Conservation (phyloP, 352 stramenopile species). For the Globisporangium abappressorium region DNA sequence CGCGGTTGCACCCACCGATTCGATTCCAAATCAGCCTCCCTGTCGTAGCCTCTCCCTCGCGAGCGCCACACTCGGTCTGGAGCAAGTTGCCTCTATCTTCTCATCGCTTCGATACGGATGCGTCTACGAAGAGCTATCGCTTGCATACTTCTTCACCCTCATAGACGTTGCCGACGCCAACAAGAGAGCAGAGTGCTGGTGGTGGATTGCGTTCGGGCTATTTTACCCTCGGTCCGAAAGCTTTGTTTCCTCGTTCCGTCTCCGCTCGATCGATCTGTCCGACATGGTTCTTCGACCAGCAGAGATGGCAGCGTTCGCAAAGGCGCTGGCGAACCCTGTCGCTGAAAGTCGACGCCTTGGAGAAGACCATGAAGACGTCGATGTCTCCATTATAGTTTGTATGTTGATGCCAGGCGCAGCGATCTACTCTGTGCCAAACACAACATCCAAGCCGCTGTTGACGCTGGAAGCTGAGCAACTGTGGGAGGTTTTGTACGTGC, state of each 20-base stretch:
- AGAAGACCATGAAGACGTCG: neutral
- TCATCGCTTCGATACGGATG: slow-evolving; percentile 1
- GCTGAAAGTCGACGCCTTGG: neutral
- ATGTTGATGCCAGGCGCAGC: neutral
- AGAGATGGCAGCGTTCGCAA: neutral
- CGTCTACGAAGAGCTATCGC: neutral
- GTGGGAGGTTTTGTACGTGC: neutral
- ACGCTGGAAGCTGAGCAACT: neutral
- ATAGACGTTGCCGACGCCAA: neutral
- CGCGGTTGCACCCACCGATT: neutral
- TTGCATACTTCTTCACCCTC: neutral
- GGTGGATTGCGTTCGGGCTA: neutral
- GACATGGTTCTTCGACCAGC: neutral
- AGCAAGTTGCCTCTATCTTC: neutral
- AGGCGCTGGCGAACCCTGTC: neutral
- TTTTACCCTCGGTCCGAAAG: neutral
- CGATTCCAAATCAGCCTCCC: neutral
- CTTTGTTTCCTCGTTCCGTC: neutral
- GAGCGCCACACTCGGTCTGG: neutral
- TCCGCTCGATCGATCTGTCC: neutral
- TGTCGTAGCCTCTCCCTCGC: neutral
- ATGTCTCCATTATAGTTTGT: neutral
- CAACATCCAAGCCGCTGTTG: neutral
- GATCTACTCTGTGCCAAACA: neutral
- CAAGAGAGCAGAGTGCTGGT: neutral